Percentiles rank a stretch among this genome's conserved stretches.
Evolutionary conservation across 2,329 filamentous ascomycete genomes (phyloP).

Genomic region (Cordyceps fumosorosea): DNA sequence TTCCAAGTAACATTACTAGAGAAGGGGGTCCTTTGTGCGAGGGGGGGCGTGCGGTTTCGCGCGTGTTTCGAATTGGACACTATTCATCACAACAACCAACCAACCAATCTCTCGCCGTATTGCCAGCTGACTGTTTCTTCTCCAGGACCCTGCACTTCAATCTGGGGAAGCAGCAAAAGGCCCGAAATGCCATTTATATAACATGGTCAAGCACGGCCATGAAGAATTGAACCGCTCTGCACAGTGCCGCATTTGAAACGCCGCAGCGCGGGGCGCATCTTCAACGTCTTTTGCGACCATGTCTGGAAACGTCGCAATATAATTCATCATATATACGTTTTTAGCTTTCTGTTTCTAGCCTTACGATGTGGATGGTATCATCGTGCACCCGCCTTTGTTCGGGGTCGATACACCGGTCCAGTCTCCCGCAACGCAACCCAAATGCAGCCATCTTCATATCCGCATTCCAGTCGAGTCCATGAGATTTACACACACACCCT

Average conservation of each 20-base stretch:
- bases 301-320: background rate
- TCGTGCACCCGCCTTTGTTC: background rate
- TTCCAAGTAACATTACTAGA: background rate
- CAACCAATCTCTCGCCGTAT: no score
- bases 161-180: no score
- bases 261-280: no score
- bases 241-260: no score
- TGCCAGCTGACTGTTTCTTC: no score
- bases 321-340: background rate
- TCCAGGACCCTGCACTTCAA: no score
- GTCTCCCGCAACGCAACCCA: background rate
- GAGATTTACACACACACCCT: background rate
- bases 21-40: no score
- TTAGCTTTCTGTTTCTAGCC: background rate
- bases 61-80: background rate
- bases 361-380: background rate
- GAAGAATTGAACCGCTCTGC: no score
- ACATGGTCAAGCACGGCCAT: no score
- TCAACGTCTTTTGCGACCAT: background rate
- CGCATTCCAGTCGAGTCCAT: background rate
- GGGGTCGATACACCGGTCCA: background rate
- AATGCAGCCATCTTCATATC: conserved; percentile 8
- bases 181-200: no score
- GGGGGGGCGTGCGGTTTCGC: no score
- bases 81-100: background rate